Evolutionary conservation across 306 rosid genomes (phyloP), one percentile per base, ranked within the genome.

Genomic region (Inga laurina): DNA sequence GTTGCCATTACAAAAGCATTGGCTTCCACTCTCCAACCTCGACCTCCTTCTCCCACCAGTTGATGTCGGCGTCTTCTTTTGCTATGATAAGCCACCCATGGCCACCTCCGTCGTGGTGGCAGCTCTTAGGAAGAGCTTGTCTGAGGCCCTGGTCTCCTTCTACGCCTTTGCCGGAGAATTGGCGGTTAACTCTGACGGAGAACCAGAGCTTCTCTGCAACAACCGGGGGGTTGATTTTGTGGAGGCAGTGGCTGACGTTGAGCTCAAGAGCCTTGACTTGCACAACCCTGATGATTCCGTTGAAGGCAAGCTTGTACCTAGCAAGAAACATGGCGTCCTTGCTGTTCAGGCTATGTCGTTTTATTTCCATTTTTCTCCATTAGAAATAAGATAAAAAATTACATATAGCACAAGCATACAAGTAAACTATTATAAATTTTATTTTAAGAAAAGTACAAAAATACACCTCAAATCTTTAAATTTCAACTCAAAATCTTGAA

Each of bases 221-320:
- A 92, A 94, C 66, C 90, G 92, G n/a, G 97, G 97, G 8, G 98
- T 92, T n/a, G 93, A 89, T 65, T 94, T 92, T 74, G 62, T 86
- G 15, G 94, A 91, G 84, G 98, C 93, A 35, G 88, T 34, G 43
- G 94, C 93, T 0, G 93, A 91, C 7, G 75, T 91, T 11, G 92
- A 91, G 66, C 90, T 94, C 0, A 39, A 16, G n/a, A 61, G 82
- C 6, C 87, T 94, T 59, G 77, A 92, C 82, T 81, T 94, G 10
- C 90, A 90, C 65, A 89, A 92, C 69, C 95, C 95, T 0, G 93
- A 92, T 78, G 78, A 83, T 7, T 19, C 84, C 79, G 16, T 92
- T 70, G 93, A 92, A 78, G 95, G 93, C 9, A 92, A 90, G 71
- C 64, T 94, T 62, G 90, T 92, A 27, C 93, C 97, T 4, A 71